These are phyloP conservation scores for Misopates orontium DNA, from an alignment of 257 asterid genomes.

Conservation along the genomic window DNA sequence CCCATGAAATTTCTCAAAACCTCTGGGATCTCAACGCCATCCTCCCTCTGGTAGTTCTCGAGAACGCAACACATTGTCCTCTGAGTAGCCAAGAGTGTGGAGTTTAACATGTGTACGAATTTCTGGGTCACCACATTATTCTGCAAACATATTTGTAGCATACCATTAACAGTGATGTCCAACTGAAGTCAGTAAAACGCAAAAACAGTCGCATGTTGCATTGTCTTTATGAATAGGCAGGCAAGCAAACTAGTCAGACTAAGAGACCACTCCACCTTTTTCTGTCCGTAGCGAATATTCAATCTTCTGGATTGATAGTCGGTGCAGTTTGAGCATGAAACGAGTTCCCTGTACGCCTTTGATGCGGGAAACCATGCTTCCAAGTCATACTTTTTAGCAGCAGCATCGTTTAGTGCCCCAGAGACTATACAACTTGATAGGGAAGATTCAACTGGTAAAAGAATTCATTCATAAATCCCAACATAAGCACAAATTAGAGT, in stretches of 20 bases:
- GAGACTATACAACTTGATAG: slow-evolving; percentile 87
- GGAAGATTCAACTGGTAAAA: slow-evolving; percentile 77
- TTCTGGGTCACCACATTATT: slow-evolving; percentile 68
- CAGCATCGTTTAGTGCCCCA: slow-evolving; percentile 95
- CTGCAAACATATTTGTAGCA: slow-evolving; percentile 42
- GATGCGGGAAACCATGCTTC: slow-evolving; percentile 99
- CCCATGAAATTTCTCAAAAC: slow-evolving; percentile 67
- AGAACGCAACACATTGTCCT: slow-evolving; percentile 89
- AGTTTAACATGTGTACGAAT: slow-evolving; percentile 86
- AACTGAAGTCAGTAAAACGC: background rate
- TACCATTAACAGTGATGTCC: background rate
- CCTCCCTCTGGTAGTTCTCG: slow-evolving; percentile 85
- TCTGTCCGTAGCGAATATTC: slow-evolving; percentile 87
- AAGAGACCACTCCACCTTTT: slow-evolving; percentile 46
- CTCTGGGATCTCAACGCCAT: slow-evolving; percentile 86
- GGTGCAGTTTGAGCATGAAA: slow-evolving; percentile 94
- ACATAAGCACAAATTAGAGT: background rate
- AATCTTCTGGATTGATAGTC: slow-evolving; percentile 86
- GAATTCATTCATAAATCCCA: background rate
- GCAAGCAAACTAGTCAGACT: background rate
- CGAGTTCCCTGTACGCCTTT: slow-evolving; percentile 74
- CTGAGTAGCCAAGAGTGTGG: slow-evolving; percentile 94
- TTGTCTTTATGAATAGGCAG: background rate
- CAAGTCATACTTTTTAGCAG: slow-evolving; percentile 93
- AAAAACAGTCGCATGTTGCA: background rate